A percentile compares a stretch with the other conserved stretches of the same genome.
phyloP scores from a whole-genome alignment of 495 filamentous ascomycete species.

The Xylona heveae region DNA sequence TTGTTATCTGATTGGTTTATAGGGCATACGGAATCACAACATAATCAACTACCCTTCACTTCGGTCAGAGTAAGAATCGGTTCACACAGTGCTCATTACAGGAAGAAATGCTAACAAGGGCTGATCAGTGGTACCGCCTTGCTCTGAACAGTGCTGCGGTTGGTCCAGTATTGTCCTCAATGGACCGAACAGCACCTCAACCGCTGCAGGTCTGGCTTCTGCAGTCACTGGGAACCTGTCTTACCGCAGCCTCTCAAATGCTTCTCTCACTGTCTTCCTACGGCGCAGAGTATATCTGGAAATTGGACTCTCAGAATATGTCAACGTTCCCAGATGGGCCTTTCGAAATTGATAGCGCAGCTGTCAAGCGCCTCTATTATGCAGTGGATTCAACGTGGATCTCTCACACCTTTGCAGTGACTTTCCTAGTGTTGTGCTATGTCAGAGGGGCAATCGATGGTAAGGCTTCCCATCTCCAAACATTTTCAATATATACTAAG shows the following conservation, averaged over 20 bases:
- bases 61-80: conserved; percentile 6
- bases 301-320: conserved; percentile 5
- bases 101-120: background rate
- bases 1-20: no score
- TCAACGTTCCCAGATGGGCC: conserved; percentile 6
- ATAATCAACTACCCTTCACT: conserved; percentile 10
- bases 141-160: conserved; percentile 8
- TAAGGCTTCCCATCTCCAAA: background rate
- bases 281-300: conserved; percentile 5
- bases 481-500: no score
- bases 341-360: conserved; percentile 5
- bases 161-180: conserved; percentile 5
- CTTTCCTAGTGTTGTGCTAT: conserved; percentile 8
- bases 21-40: conserved; percentile 6
- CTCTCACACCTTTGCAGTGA: conserved; percentile 10
- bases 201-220: background rate
- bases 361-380: conserved; percentile 7
- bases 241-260: conserved; percentile 9
- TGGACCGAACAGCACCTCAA: conserved; percentile 1
- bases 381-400: conserved; percentile 10
- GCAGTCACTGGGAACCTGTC: conserved; percentile 4
- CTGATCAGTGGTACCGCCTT: conserved; percentile 10
- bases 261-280: conserved; percentile 6
- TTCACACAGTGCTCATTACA: background rate
- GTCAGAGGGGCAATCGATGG: conserved; percentile 8